phyloP scores from a whole-genome alignment of 495 filamentous ascomycete species.

The Sordaria brevicollis region DNA sequence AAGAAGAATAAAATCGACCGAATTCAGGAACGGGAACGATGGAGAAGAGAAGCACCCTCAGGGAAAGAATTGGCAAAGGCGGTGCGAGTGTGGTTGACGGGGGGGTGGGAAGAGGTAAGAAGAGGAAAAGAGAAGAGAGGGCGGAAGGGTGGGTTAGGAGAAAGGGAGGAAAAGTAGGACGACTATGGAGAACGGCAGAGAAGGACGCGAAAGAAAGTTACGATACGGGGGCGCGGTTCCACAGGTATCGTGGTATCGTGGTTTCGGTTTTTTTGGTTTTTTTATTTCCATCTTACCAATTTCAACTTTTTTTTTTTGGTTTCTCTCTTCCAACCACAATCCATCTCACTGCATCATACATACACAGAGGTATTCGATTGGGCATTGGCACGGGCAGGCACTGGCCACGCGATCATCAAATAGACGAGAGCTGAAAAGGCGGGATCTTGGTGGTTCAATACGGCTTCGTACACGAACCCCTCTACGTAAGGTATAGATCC shows the following conservation, averaged over 20 bases:
- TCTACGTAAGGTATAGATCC: too few species aligned
- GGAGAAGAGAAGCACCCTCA: slow-evolving; percentile 27
- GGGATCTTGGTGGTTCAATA: neutral
- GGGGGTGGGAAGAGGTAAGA: slow-evolving; percentile 1
- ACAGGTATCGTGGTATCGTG: neutral
- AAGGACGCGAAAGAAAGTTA: neutral
- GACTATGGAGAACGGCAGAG: neutral
- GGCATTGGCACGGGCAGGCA: neutral
- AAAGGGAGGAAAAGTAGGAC: slow-evolving; percentile 1
- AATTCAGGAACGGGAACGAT: slow-evolving; percentile 16
- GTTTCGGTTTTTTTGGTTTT: neutral
- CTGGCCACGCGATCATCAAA: neutral
- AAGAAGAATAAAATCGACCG: slow-evolving; percentile 19
- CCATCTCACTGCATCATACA: neutral
- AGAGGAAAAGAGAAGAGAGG: slow-evolving; percentile 4
- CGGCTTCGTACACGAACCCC: neutral
- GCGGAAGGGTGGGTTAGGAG: neutral
- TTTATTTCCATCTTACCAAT: neutral
- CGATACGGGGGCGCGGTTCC: neutral
- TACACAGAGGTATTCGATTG: neutral
- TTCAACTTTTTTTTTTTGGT: neutral
- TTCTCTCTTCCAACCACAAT: too few species aligned
- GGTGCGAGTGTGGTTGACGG: slow-evolving; percentile 16
- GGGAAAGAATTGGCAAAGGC: slow-evolving; percentile 26
- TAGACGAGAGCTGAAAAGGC: neutral